Base-by-base conservation (phyloP, 169 alveolate species). In the Eimeria acervulina region DNA sequence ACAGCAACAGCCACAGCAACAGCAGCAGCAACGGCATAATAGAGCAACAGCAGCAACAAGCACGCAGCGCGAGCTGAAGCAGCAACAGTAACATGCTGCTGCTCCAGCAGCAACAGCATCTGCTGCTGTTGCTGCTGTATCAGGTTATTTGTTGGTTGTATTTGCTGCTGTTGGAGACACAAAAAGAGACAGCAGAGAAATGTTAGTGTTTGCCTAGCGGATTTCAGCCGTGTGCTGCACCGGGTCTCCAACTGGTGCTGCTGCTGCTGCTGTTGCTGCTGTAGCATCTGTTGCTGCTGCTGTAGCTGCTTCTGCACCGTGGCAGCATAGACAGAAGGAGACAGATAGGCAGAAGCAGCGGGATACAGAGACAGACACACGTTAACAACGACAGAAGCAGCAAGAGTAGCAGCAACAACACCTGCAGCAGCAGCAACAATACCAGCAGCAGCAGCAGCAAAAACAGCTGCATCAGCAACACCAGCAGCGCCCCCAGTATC, bases 31-130 rank as follows among this genome's bases (percentile, higher is more conserved):
- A 51, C 59, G 15, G 59, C 59, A 51, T 10, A n/a, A n/a, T n/a
- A n/a, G n/a, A 1, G 2, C 59, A 51, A 17, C 59, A 51, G 59
- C 59, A 51, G 59, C 59, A 51, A 17, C 2, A 51, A n/a, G n/a
- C n/a, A n/a, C n/a, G 59, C 2, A 51, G 59, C 15, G 15, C 0
- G 21, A 10, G 2, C 59, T 12, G 15, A 10, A 51, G 40, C 70
- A 81, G 90, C 70, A 81, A 33, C 44, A 81, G 70, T 55, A 13
- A 15, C 87, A n/a, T 33, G 59, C 61, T 36, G 87, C 87, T 38
- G 52, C 59, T 51, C 21, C 59, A 51, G 59, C 59, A 51, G 15
- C 59, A 51, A 51, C 59, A 51, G 59, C 59, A 51, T 10, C 59
- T 17, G 80, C 80, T n/a, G 80, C 80, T 15, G 80, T 42, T 12